A percentile compares a stretch with the other conserved stretches of the same genome.
These are phyloP conservation scores for Aureobasidium leucospermi DNA, from an alignment of 2,329 filamentous ascomycete species.

Conservation along the genomic window DNA sequence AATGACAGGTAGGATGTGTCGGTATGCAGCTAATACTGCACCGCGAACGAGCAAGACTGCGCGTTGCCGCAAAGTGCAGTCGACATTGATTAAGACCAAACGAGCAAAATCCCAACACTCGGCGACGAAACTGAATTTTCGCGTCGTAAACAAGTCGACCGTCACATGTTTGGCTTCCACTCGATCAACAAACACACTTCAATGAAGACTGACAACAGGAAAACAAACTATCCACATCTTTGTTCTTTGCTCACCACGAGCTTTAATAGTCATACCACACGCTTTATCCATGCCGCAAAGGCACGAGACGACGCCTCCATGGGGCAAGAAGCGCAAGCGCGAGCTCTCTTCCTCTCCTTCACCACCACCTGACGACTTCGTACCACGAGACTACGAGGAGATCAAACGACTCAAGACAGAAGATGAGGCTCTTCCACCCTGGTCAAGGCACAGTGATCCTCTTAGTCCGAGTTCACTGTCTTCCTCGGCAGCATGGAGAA, in stretches of 20 bases:
- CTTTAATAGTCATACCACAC: not conserved
- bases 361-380: not conserved
- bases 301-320: not conserved
- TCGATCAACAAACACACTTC: not conserved
- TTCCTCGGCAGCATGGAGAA: not conserved
- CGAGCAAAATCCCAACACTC: not conserved
- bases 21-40: not conserved
- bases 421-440: not conserved
- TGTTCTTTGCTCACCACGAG: not conserved
- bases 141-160: not conserved
- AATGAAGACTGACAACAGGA: not conserved
- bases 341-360: not conserved
- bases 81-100: not conserved
- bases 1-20: not conserved
- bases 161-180: not conserved
- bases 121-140: not conserved
- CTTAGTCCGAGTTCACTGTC: not conserved
- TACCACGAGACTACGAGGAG: not conserved
- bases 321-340: conserved; percentile 7
- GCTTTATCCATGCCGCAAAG: not conserved
- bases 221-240: not conserved
- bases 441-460: conserved; percentile 4
- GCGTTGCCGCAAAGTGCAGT: not conserved
- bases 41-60: not conserved
- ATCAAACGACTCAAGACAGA: not conserved